phyloP scores from a whole-genome alignment of 1,284 basidiomycete species.

The Somion occarium region DNA sequence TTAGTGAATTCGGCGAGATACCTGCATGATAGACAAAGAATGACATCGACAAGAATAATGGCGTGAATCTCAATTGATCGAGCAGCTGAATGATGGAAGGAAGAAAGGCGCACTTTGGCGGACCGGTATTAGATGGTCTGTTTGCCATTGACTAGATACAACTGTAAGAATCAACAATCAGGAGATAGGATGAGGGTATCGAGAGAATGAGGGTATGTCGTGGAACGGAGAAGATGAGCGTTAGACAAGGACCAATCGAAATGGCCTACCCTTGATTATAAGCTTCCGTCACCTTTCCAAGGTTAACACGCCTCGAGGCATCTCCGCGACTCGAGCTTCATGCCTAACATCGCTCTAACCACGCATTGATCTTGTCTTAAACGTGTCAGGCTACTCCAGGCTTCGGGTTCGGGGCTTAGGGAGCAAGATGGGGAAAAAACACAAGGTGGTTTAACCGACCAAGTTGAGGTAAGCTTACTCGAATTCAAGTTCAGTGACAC shows the following conservation, averaged over 20 bases:
- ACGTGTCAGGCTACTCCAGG: too few relatives aligned
- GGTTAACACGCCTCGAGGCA: too few relatives aligned
- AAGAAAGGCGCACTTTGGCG: not conserved
- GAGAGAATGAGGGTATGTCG: not conserved
- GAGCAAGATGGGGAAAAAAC: too few relatives aligned
- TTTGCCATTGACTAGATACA: not conserved
- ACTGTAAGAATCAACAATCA: not conserved
- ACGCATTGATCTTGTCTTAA: too few relatives aligned
- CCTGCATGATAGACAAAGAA: constrained; percentile 28
- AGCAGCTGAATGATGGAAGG: not conserved
- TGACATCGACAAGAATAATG: not conserved
- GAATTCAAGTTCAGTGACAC: too few relatives aligned
- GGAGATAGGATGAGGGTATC: not conserved
- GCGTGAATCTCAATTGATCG: not conserved
- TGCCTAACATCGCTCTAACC: too few relatives aligned
- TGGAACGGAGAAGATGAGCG: not conserved
- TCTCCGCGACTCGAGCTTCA: too few relatives aligned
- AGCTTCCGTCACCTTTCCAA: too few relatives aligned
- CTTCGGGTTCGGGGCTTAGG: too few relatives aligned
- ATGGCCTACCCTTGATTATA: too few relatives aligned
- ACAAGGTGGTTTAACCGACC: too few relatives aligned
- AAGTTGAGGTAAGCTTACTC: too few relatives aligned
- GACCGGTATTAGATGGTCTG: not conserved
- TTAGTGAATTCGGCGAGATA: constrained; percentile 61
- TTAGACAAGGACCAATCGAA: not conserved